Base-by-base conservation (phyloP, 75 land plant species). In the Selaginella moellendorffii region DNA sequence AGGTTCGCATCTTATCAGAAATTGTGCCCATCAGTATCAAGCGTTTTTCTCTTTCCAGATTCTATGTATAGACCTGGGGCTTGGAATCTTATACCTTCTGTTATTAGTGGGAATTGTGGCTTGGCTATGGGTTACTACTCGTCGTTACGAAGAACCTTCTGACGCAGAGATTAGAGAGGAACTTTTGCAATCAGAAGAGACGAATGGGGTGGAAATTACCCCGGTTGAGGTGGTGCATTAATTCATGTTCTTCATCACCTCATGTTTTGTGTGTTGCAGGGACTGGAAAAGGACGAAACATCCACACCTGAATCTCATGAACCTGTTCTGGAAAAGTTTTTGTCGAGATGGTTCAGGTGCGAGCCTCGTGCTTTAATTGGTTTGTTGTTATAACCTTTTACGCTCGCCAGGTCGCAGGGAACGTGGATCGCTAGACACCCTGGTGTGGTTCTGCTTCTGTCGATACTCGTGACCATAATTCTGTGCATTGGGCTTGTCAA, bases 391-490 rank as follows among this genome's bases (percentile, higher is more conserved):
- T 62, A n/a, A n/a, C n/a, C n/a, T n/a, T n/a, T n/a, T n/a, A n/a
- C n/a, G n/a, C n/a, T n/a, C n/a, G n/a, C n/a, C n/a, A 87, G 92
- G 85, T 65, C 65, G 26, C 86, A 85, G 71, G 97, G 97, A 42
- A 67, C 64, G n/a, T 81, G 79, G 78, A 80, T 92, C 24, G 86
- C 93, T 52, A 78, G 82, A 61, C 66, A 85, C 68, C 81, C 97
- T 24, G 66, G 70, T 22, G 69, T 76, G 21, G 86, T 85, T 23
- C 66, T 92, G 64, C 67, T 63, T 58, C 67, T 77, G 46, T 77
- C 97, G 27, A 10, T 81, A 65, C 74, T 67, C 27, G 21, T 83
- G 53, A 75, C 81, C 65, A 65, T 85, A 20, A 24, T 88, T 2
- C 73, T 92, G 12, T 85, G 93, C 62, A 24, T 83, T 23, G 97